Conservation (phyloP, 2,329 filamentous ascomycete genomes). For the Emmonsiellopsis sp. region DNA sequence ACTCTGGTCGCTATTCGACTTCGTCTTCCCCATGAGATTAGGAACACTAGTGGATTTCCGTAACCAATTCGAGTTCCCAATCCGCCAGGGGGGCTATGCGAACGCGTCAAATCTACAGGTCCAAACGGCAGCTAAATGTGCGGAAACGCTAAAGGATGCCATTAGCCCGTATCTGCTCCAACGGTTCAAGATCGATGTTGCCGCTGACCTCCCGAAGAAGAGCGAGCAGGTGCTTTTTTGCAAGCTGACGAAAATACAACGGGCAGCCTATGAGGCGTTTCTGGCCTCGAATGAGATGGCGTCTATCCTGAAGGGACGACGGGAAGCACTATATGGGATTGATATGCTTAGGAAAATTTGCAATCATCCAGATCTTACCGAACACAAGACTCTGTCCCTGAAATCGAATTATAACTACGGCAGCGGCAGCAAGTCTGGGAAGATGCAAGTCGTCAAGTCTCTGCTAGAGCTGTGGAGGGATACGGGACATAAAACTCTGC, state of each 20-base stretch:
- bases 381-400: conserved; percentile 51
- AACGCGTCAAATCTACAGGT: conserved; percentile 92
- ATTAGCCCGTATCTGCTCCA: conserved; percentile 91
- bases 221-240: conserved; percentile 95
- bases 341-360: conserved; percentile 92
- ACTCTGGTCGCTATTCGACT: conserved; percentile 95
- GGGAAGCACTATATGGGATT: conserved; percentile 79
- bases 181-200: conserved; percentile 86
- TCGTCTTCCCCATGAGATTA: conserved; percentile 91
- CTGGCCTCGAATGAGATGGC: conserved; percentile 74
- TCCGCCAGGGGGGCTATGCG: conserved; percentile 85
- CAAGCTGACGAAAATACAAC: conserved; percentile 72
- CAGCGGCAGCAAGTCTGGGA: conserved; percentile 68
- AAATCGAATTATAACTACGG: conserved; percentile 69
- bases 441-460: conserved; percentile 89
- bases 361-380: conserved; percentile 85
- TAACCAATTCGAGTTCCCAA: conserved; percentile 86
- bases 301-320: conserved; percentile 64
- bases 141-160: conserved; percentile 84
- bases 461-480: conserved; percentile 82
- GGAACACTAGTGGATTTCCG: conserved; percentile 87
- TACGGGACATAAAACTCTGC: conserved; percentile 83
- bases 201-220: conserved; percentile 87
- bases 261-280: conserved; percentile 71
- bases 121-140: conserved; percentile 87